Conservation (phyloP, 768 basidiomycete genomes). For the Boletus tomentosulus region DNA sequence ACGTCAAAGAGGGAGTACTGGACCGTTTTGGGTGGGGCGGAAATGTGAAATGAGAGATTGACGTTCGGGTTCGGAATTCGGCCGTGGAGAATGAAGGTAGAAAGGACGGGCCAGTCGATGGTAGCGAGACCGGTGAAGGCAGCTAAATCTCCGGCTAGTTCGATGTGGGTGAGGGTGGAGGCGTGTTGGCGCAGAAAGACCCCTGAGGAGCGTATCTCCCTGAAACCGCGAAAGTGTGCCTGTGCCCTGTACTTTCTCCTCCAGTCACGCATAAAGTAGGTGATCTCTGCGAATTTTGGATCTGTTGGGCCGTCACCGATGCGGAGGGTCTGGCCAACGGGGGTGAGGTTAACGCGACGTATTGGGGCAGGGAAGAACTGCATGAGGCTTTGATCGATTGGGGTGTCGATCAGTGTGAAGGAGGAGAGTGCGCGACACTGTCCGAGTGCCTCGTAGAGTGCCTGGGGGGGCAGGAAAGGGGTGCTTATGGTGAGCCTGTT, state of each 20-base stretch:
- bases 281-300: constrained; percentile 28
- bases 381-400: constrained; percentile 33
- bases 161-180: constrained; percentile 26
- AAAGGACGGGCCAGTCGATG: constrained; percentile 28
- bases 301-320: constrained; percentile 34
- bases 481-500: constrained; percentile 26
- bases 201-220: constrained; percentile 28
- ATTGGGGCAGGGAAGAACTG: constrained; percentile 26
- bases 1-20: constrained; percentile 24
- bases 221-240: constrained; percentile 25
- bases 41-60: constrained; percentile 13
- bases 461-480: constrained; percentile 30
- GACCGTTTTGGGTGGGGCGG: not conserved
- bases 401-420: constrained; percentile 30
- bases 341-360: constrained; percentile 25
- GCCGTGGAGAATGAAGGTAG: constrained; percentile 31
- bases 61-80: constrained; percentile 19
- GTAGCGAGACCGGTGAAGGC: constrained; percentile 25
- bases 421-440: constrained; percentile 26
- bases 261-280: constrained; percentile 35
- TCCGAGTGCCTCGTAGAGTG: constrained; percentile 27
- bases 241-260: constrained; percentile 33
- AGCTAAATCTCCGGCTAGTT: constrained; percentile 30
- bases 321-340: constrained; percentile 33
- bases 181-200: constrained; percentile 31